Evolutionary conservation across 2,329 filamentous ascomycete species (phyloP).

Genomic region (Rutstroemia sp.): DNA sequence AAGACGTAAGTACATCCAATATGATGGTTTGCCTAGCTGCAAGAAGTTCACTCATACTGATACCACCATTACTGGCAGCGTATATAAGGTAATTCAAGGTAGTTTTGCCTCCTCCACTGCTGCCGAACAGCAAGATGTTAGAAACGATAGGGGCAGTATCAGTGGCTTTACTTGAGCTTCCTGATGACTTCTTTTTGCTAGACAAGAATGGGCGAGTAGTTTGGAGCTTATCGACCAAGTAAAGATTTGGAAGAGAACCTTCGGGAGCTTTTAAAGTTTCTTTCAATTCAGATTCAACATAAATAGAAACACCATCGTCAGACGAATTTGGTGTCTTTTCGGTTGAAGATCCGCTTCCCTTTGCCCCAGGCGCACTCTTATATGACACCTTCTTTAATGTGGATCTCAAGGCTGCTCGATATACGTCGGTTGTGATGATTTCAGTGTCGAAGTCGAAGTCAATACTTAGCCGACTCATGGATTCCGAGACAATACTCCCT

Average conservation of each 20-base stretch:
- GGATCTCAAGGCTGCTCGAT: neutral
- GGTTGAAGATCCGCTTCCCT: too few relatives aligned
- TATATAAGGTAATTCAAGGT: neutral
- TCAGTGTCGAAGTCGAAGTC: constrained; percentile 2
- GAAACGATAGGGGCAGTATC: too few relatives aligned
- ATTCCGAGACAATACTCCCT: neutral
- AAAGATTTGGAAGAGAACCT: too few relatives aligned
- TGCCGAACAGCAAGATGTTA: neutral
- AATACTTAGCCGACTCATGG: neutral
- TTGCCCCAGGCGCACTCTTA: neutral
- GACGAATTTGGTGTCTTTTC: too few relatives aligned
- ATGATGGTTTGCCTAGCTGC: neutral
- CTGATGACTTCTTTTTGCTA: too few relatives aligned
- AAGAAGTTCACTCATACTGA: neutral
- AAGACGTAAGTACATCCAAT: neutral
- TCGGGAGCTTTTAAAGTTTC: too few relatives aligned
- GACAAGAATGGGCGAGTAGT: too few relatives aligned
- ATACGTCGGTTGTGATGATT: neutral
- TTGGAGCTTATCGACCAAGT: too few relatives aligned
- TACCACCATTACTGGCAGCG: neutral
- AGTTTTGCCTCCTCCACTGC: neutral
- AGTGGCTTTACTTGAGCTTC: too few relatives aligned
- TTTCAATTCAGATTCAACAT: too few relatives aligned
- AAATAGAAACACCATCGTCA: too few relatives aligned
- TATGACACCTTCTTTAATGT: neutral